Conservation (phyloP, 306 rosid species). For the Trichosanthes truncata region DNA sequence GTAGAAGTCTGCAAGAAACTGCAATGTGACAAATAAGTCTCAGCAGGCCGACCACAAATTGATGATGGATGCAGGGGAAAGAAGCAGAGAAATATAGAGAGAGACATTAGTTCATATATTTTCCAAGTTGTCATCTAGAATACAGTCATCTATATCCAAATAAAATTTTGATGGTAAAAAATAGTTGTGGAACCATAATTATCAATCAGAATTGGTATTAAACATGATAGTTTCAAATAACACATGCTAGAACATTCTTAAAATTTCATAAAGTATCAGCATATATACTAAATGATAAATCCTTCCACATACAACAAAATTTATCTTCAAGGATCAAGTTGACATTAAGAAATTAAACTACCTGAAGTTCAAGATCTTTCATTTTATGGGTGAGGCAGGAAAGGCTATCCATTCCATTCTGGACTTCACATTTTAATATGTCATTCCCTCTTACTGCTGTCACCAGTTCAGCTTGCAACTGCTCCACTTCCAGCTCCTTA, state of each 20-base stretch:
- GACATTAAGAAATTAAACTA: conserved; percentile 22
- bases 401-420: conserved; percentile 59
- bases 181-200: not conserved
- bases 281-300: not conserved
- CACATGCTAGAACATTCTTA: not conserved
- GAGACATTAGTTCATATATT: not conserved
- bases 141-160: not conserved
- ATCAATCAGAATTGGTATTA: not conserved
- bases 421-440: conserved; percentile 69
- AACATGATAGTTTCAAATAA: not conserved
- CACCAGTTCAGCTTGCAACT: conserved; percentile 84
- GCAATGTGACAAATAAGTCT: not conserved
- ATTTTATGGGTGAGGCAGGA: conserved; percentile 53
- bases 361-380: conserved; percentile 88
- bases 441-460: conserved; percentile 88
- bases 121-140: not conserved
- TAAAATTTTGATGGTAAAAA: not conserved
- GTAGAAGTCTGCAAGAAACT: not conserved
- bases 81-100: not conserved
- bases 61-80: not conserved
- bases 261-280: not conserved
- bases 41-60: not conserved
- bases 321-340: not conserved
- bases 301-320: not conserved
- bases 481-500: conserved; percentile 79